Evolutionary conservation across 2,329 filamentous ascomycete species (phyloP), one percentile per base, ranked within the genome.

Genomic region (Chrysoporthe puriensis): DNA sequence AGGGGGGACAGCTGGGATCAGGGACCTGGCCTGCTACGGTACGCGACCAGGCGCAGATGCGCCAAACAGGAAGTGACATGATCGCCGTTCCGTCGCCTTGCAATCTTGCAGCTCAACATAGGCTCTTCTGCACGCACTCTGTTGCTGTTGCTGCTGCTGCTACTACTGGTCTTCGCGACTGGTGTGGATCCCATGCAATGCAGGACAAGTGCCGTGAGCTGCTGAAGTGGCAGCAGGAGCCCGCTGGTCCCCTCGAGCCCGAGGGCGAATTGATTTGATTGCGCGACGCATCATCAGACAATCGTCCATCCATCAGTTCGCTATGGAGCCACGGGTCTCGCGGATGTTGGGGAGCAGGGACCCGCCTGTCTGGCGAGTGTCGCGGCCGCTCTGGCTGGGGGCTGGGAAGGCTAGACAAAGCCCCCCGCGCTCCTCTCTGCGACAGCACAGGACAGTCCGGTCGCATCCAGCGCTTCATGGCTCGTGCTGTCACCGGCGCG

Each of bases 271-370:
- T 32, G 40, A 44, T 43, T 68, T 52, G 68, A 60, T 68, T 70
- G 68, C 62, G 58, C 68, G 68, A 64, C 65, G 65, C 65, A 69
- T 64, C 65, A 67, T 64, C 68, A 69, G 68, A 67, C 65, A 67
- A 68, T 59, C 42, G 59, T 16, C 26, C 40, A 34, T 26, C 26
- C 21, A 59, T 58, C 26, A 54, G 57, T 61, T 48, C 46, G 56
- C 54, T 66, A 69, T 69, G 67, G 67, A 63, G 67, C 67, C 64
- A 48, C 32, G 67, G 67, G 64, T 67, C 64, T 64, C 43, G 68
- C 65, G 65, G 68, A 54, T 67, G 57, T 59, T 46, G 57, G 50
- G 54, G 54, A 57, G 54, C 58, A 62, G 52, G 68, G 65, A 59
- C 61, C 68, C 52, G 59, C 65, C 60, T 21, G 65, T 36, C 60